Conservation (phyloP, 1,139 yeast species). For the Pneumocystis oryctolagi region DNA sequence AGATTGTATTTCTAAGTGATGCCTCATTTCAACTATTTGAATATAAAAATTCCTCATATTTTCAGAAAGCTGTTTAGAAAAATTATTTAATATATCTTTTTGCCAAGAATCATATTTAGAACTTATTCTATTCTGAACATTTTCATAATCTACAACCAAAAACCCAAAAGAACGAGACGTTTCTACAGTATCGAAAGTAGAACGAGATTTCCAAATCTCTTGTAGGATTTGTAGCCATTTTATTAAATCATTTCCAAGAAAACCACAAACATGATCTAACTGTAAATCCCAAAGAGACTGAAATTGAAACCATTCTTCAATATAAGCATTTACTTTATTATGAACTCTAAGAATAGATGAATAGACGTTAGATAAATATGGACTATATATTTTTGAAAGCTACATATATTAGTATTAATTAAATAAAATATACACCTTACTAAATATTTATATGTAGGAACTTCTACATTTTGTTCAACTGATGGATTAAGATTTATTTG, state of each 20-base stretch:
- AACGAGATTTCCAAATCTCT: conserved; percentile 34
- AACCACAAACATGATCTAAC: conserved; percentile 23
- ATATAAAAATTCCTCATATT: conserved; percentile 22
- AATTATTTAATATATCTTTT: conserved; percentile 31
- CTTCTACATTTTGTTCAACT: background rate
- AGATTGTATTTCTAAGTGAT: conserved; percentile 24
- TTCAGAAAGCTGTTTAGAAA: conserved; percentile 28
- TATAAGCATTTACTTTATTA: conserved; percentile 25
- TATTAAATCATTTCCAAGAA: conserved; percentile 27
- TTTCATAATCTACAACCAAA: conserved; percentile 32
- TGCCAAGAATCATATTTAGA: conserved; percentile 49
- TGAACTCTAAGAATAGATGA: conserved; percentile 18
- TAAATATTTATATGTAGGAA: conserved; percentile 5
- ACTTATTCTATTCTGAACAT: conserved; percentile 41
- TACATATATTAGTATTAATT: background rate
- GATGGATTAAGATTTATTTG: conserved; percentile 17
- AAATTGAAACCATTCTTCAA: conserved; percentile 39
- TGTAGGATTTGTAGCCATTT: conserved; percentile 37
- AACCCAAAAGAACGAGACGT: conserved; percentile 30
- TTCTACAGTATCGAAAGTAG: conserved; percentile 40
- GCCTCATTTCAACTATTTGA: conserved; percentile 22
- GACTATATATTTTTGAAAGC: conserved; percentile 1
- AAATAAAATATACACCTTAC: background rate
- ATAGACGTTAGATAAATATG: conserved; percentile 15
- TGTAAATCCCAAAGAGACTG: conserved; percentile 48